Percentiles rank a stretch among this genome's conserved stretches.
Evolutionary conservation across 176 grass and related monocot species (phyloP).

Genomic region (Ananas comosus): DNA sequence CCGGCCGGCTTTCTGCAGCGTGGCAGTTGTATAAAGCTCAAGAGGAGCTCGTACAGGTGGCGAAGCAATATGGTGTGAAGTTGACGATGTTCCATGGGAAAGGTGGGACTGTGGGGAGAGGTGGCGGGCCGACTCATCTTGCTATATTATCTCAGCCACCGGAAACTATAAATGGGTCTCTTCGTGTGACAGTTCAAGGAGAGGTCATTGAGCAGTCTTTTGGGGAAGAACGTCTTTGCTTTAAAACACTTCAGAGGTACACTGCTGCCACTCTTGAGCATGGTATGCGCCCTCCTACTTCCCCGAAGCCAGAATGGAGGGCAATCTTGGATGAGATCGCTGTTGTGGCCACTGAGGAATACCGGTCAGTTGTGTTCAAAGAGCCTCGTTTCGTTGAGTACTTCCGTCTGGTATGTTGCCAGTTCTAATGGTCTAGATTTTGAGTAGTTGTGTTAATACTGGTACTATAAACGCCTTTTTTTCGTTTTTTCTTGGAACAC

Average conservation of each 20-base stretch:
- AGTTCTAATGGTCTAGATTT: background rate
- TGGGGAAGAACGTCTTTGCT: slow-evolving; percentile 90
- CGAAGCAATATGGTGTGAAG: slow-evolving; percentile 86
- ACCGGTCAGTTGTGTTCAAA: slow-evolving; percentile 84
- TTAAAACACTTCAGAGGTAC: slow-evolving; percentile 92
- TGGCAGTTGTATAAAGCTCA: slow-evolving; percentile 98
- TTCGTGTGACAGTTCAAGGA: slow-evolving; percentile 91
- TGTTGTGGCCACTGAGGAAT: slow-evolving; percentile 65
- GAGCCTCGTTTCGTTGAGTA: slow-evolving; percentile 94
- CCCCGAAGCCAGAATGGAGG: slow-evolving; percentile 88
- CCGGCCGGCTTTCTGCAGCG: slow-evolving; percentile 85
- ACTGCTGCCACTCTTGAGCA: slow-evolving; percentile 92
- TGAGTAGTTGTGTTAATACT: too few relatives aligned
- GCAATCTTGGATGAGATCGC: slow-evolving; percentile 92
- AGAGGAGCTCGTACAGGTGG: slow-evolving; percentile 96
- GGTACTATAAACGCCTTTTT: background rate
- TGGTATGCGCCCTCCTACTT: slow-evolving; percentile 91
- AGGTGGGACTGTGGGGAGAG: slow-evolving; percentile 93
- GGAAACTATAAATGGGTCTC: slow-evolving; percentile 78
- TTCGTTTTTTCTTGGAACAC: background rate
- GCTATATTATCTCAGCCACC: slow-evolving; percentile 94
- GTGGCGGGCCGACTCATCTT: slow-evolving; percentile 91
- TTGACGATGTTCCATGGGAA: slow-evolving; percentile 98
- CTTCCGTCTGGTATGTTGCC: slow-evolving; percentile 71
- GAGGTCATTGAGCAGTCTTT: slow-evolving; percentile 97